Evolutionary conservation across 1,284 basidiomycete genomes (phyloP), one percentile per base, ranked within the genome.

Genomic region (Pterula multifida): DNA sequence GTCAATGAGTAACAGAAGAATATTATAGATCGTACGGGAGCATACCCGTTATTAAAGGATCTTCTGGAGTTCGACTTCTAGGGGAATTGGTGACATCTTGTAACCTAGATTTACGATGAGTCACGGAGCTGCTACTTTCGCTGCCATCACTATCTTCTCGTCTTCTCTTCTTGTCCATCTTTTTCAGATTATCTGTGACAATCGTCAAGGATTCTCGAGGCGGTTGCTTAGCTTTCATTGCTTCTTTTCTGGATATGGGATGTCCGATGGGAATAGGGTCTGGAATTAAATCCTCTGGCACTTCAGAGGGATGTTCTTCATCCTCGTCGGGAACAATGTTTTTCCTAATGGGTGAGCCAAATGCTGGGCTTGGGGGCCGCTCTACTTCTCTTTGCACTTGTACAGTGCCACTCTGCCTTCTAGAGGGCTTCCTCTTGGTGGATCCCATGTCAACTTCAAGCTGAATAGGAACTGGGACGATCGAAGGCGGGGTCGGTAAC

Each of bases 321-420:
- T 80, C 77, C 54, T 77, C 77, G 3, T 74, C 77, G 12, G 78
- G 58, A 2, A 70, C 76, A 4, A 73, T 73, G 51, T 72, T 71
- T 56, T 72, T 64, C 36, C 74, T 69, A 35, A 78, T 68, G 13
- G 81, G 77, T 1, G 78, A 80, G n/a, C 79, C 79, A 56, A 80
- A 76, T 3, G 79, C 77, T 3, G 83, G 82, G 55, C 81, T 84
- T 1, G 75, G 68, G 21, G 78, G 71, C 52, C 78, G 69, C 3
- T 71, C 71, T 13, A 68, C 67, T 17, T 69, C 55, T 21, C 68
- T 55, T n/a, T 67, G 61, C 12, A 71, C 61, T 26, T 67, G 70
- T 53, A 87, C 62, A 44, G 85, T 63, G 3, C 83, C 83, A 56
- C 83, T 86, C 63, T 81, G 81, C 47, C 83, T 68, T 54, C 84